Evolutionary conservation across 352 stramenopile species (phyloP), one percentile per base, ranked within the genome.

Genomic region (Pythium biforme): DNA sequence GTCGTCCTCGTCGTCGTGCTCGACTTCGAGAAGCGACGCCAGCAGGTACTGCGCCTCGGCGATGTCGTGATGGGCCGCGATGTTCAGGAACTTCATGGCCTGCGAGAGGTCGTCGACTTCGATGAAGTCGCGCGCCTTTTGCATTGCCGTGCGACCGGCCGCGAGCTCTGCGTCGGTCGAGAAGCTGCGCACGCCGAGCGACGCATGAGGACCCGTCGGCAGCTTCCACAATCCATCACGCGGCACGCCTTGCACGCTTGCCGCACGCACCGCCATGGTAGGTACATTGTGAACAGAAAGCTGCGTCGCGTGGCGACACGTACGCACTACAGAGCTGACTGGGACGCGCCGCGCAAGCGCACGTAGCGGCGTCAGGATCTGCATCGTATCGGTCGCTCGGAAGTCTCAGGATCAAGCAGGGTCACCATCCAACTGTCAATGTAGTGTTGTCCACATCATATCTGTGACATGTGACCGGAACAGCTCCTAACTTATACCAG

Each of bases 11-110:
- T 59, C 46, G 25, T 76, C 65, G 11, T 71, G 69, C 10, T 79
- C 58, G 3, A 75, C 72, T 2, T 88, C 75, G 25, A 91, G 73
- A 56, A 91, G 66, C 19, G 75, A 81, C 25, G 78, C 84, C 27
- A 93, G 73, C 27, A 90, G 47, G 60, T 90, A 93, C 65, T 93
- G 84, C 25, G 81, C 84, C n/a, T 93, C 81, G 0, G 66, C 68
- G 33, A 89, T 74, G 31, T 89, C 77, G n/a, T 76, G 68, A 59
- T 83, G 70, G 17, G 84, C 84, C 31, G 81, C 84, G 45, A 83
- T 74, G 45, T 74, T 75, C 26, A 93, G 59, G 31, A 68, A 75
- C 4, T 76, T 80, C 79, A 93, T 91, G 26, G 78, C 81, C 27
- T 78, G 52, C 23, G 66, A 66, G 39, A 89, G 52, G 15, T 91